Conservation (phyloP, 2,329 filamentous ascomycete species). For the Xylaria sp. region DNA sequence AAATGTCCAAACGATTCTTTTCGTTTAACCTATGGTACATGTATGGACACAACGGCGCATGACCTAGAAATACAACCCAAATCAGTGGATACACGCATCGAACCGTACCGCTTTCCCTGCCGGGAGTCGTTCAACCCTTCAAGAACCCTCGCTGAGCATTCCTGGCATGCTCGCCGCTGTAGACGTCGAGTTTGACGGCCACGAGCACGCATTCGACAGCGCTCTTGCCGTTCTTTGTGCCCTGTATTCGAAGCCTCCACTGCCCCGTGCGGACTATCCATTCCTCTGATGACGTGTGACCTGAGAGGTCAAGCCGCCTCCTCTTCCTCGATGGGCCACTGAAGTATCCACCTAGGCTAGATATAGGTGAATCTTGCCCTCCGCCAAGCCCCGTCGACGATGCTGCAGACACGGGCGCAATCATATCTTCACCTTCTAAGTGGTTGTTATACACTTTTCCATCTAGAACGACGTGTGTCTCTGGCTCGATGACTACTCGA, state of each 20-base stretch:
- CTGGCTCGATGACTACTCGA: constrained; percentile 62
- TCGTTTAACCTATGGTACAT: not conserved
- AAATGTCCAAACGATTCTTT: not conserved
- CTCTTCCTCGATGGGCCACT: constrained; percentile 50
- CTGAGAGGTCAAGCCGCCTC: constrained; percentile 44
- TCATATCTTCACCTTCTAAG: constrained; percentile 32
- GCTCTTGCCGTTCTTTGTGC: constrained; percentile 50
- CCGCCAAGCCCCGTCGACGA: constrained; percentile 38
- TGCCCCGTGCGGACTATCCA: constrained; percentile 72
- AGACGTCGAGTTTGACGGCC: constrained; percentile 76
- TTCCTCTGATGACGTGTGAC: constrained; percentile 40
- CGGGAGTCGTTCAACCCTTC: constrained; percentile 20
- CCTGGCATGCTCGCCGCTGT: constrained; percentile 65
- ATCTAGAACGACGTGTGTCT: constrained; percentile 63
- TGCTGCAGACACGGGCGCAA: constrained; percentile 36
- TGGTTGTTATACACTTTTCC: constrained; percentile 49
- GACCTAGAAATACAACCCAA: not conserved
- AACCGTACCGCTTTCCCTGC: not conserved
- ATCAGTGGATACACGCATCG: not conserved
- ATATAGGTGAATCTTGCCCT: constrained; percentile 39
- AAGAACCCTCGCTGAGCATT: constrained; percentile 71
- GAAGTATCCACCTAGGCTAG: constrained; percentile 31
- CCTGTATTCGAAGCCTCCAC: constrained; percentile 71
- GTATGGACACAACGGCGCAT: not conserved
- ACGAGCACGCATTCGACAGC: constrained; percentile 72